Evolutionary conservation across 371 early-diverging fungal genomes (phyloP).

Genomic region (Haplosporangium sp.): DNA sequence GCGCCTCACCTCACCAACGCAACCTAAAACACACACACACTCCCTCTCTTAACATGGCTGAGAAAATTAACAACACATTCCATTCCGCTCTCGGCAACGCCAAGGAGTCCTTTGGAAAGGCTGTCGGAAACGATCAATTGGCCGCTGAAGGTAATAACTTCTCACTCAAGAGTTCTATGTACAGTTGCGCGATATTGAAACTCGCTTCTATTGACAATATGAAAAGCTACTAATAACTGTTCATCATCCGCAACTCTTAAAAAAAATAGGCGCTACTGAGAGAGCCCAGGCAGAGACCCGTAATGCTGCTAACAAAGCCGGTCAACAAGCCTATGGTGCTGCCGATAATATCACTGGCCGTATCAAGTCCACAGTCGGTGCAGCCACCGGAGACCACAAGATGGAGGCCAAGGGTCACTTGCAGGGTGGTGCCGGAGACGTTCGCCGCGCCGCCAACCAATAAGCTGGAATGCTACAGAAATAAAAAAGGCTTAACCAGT

Average conservation of each 20-base stretch:
- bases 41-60: conserved; percentile 27
- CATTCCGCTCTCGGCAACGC: conserved; percentile 54
- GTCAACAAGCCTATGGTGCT: conserved; percentile 23
- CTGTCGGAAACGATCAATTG: conserved; percentile 60
- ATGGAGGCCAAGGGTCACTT: conserved; percentile 58
- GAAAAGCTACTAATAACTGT: neutral
- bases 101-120: conserved; percentile 59
- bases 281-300: conserved; percentile 31
- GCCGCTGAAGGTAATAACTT: conserved; percentile 53
- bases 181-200: no score
- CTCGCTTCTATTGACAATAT: neutral
- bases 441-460: conserved; percentile 16
- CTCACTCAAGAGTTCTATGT: neutral
- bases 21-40: neutral
- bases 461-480: neutral
- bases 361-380: conserved; percentile 58
- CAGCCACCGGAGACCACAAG: conserved; percentile 53
- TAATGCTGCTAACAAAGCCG: neutral
- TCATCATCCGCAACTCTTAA: neutral
- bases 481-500: neutral
- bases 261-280: conserved; percentile 30
- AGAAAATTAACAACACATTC: conserved; percentile 23
- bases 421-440: conserved; percentile 42
- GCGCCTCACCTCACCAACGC: neutral
- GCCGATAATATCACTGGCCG: conserved; percentile 59